Evolutionary conservation across 192 early-diverging fungal species (phyloP).

Genomic region (Coemansia sp.): DNA sequence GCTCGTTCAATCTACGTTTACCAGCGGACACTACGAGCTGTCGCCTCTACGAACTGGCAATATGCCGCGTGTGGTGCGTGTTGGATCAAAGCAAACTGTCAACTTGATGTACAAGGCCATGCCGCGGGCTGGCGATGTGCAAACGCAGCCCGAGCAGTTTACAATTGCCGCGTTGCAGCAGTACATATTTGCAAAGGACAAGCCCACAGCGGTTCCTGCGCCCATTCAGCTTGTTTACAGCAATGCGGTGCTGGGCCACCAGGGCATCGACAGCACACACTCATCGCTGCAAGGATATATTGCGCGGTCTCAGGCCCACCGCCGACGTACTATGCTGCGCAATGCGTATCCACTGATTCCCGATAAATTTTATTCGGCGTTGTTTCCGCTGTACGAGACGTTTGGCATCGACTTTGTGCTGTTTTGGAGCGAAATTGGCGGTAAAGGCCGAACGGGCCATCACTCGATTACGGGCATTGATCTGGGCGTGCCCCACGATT

Average conservation of each 20-base stretch:
- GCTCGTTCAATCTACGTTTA: conserved; percentile 46
- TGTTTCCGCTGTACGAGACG: conserved; percentile 85
- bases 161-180: conserved; percentile 50
- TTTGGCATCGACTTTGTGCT: conserved; percentile 86
- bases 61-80: background rate
- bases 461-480: conserved; percentile 94
- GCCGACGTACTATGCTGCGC: conserved; percentile 65
- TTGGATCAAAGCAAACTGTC: conserved; percentile 43
- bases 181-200: conserved; percentile 45
- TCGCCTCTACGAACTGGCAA: conserved; percentile 5
- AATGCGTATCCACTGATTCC: conserved; percentile 70
- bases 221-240: conserved; percentile 41
- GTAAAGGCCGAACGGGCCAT: conserved; percentile 60
- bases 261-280: conserved; percentile 60
- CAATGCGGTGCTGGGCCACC: conserved; percentile 51
- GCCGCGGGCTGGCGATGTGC: conserved; percentile 3
- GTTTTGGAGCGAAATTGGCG: conserved; percentile 64
- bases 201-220: conserved; percentile 22
- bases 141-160: conserved; percentile 45
- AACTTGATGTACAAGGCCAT: conserved; percentile 36
- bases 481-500: conserved; percentile 74
- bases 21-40: conserved; percentile 42
- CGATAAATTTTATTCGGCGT: conserved; percentile 51
- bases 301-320: conserved; percentile 68
- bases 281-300: conserved; percentile 69